Base-by-base conservation (phyloP, 2,329 filamentous ascomycete species). In the Coniella vitis region DNA sequence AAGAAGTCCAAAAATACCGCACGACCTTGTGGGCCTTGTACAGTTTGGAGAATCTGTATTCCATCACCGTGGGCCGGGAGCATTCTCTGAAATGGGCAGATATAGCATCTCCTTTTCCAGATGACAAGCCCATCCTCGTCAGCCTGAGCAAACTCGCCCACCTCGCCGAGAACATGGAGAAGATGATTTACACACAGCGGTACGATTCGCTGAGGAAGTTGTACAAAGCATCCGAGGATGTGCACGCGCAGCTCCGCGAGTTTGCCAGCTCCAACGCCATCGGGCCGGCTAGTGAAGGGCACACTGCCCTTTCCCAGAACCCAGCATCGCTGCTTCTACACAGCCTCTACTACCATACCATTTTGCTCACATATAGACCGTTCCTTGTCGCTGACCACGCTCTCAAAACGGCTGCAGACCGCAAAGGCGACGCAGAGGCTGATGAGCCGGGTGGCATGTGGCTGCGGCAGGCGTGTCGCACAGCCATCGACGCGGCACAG, bases 21-120 rank as follows among this genome's bases (percentile, higher is more conserved):
- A 53, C 53, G 1, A 63, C 61, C 0, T 49, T 63, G 10, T 63
- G 61, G 61, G 56, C 55, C 13, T 56, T 63, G 1, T 63, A 63
- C 39, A 60, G 57, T 13, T 52, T 59, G 17, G 61, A 63, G 38
- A 58, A 54, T 36, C 59, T 54, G 52, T 56, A 57, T 35, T 46
- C 55, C 7, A 46, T 59, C 12, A 54, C 52, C 13, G 48, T 59
- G 20, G 59, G 59, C 14, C 45, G 59, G 19, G 48, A 53, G 39
- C 49, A 51, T 44, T 48, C 52, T 10, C 25, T 61, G 29, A 55
- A 55, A 35, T 51, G 56, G 47, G 47, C 35, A 2, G 58, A 60
- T n/a, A 60, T 61, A 16, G 57, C 57, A 4, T 56, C 53, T 13
- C 53, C 48, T 9, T 56, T 56, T n/a, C 59, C 58, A 1, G 52